Percentiles rank a stretch among this genome's conserved stretches.
phyloP scores from a whole-genome alignment of 129 eudicot species.

The Lactuca sativa region DNA sequence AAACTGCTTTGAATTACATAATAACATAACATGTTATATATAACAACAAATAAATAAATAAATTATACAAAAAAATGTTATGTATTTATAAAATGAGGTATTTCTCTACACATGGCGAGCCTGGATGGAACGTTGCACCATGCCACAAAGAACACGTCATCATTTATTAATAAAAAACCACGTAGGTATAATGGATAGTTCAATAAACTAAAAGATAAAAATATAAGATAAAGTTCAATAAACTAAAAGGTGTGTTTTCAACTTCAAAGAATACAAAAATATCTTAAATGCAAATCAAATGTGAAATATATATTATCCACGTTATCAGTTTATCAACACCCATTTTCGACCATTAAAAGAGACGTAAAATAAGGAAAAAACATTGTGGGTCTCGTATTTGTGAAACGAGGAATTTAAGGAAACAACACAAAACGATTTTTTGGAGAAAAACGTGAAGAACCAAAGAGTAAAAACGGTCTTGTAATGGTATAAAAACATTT shows the following conservation, averaged over 20 bases:
- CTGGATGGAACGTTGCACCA: no score
- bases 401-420: slow-evolving; percentile 31
- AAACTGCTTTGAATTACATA: no score
- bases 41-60: no score
- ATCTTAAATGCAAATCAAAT: no score
- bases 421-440: slow-evolving; percentile 23
- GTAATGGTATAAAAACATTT: slow-evolving; percentile 23
- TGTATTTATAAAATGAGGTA: no score
- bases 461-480: slow-evolving; percentile 24
- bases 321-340: neutral
- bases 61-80: no score
- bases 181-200: no score
- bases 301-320: no score
- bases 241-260: neutral
- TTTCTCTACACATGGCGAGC: no score
- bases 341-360: neutral
- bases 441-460: slow-evolving; percentile 30
- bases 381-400: neutral
- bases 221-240: neutral
- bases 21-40: no score
- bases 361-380: slow-evolving; percentile 2
- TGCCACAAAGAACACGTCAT: no score
- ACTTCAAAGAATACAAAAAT: neutral
- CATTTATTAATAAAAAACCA: no score
- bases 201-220: neutral